phyloP scores from a whole-genome alignment of 1,284 basidiomycete genomes.

The Ceratobasidium sp. region DNA sequence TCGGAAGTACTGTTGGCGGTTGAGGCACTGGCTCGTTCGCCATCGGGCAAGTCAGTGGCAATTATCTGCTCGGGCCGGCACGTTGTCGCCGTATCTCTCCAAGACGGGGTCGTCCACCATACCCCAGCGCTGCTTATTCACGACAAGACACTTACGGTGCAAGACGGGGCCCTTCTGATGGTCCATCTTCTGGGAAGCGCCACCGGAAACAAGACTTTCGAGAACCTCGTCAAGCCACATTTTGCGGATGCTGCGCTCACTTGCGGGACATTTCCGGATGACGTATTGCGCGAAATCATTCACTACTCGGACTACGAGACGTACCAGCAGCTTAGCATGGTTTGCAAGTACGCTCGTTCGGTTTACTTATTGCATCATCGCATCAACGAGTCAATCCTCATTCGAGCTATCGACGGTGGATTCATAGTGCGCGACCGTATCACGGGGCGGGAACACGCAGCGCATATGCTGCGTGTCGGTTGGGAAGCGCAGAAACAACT shows the following conservation, averaged over 20 bases:
- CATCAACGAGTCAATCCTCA: not conserved
- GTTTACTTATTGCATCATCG: not conserved
- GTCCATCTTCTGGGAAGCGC: not conserved
- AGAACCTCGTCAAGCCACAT: not conserved
- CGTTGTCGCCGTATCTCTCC: not conserved
- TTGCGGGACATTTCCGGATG: not conserved
- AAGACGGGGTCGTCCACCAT: not conserved
- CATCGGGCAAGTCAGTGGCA: not conserved
- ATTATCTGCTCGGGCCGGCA: not conserved
- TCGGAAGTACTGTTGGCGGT: not conserved
- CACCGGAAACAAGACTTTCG: not conserved
- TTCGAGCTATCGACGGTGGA: not conserved
- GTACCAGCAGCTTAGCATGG: not conserved
- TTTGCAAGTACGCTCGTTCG: not conserved
- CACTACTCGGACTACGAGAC: not conserved
- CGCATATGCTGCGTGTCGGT: no score
- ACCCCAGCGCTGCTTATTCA: not conserved
- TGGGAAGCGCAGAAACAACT: no score
- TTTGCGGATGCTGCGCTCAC: not conserved
- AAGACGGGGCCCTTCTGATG: constrained; percentile 13
- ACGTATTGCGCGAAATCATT: not conserved
- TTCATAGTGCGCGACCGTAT: no score
- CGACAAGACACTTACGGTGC: not conserved
- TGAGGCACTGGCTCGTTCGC: not conserved
- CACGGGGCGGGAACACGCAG: no score